Evolutionary conservation across 106 monocot genomes (phyloP), one percentile per base, ranked within the genome.

Genomic region (Chionographis japonica): DNA sequence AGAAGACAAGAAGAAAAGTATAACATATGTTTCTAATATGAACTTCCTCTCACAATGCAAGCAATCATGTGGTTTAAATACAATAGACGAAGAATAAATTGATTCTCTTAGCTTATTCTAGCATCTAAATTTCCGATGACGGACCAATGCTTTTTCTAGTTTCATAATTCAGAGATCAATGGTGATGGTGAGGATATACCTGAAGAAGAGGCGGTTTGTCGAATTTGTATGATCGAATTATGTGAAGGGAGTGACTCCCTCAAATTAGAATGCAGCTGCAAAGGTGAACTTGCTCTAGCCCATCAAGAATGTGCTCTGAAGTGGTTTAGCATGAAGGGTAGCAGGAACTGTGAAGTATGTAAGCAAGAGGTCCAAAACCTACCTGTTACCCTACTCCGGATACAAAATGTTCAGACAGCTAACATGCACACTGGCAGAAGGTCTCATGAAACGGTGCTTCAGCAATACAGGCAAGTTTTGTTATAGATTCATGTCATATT

Each of bases 151-250:
- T 37, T 62, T 72, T 53, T 62, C 41, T 69, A 67, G 16, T 75
- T 58, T 35, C 12, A 53, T 70, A 38, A 37, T 71, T 71, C 69
- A 77, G 79, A 63, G 36, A 69, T 62, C 9, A 43, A 53, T 42
- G 81, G 63, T 57, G 80, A 68, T 52, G 77, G 81, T 58, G 81
- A 85, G 50, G 80, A 80, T 61, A 85, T 85, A 57, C 69, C 80
- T 37, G 85, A 85, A 52, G 85, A 85, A 20, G 80, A 85, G 56
- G 85, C 85, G 37, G 85, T 85, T 11, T 85, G 85, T 38, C 72
- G 85, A 66, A 85, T 85, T 62, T 85, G 85, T 54, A 71, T 85
- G 77, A 72, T 40, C 3, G 85, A 85, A 50, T 56, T 85, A 40
- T 50, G 69, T 4, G 85, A 85, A 74, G 85, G 77, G 10, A 67